phyloP scores from a whole-genome alignment of 1,284 basidiomycete species.

The Austroboletus niveus region DNA sequence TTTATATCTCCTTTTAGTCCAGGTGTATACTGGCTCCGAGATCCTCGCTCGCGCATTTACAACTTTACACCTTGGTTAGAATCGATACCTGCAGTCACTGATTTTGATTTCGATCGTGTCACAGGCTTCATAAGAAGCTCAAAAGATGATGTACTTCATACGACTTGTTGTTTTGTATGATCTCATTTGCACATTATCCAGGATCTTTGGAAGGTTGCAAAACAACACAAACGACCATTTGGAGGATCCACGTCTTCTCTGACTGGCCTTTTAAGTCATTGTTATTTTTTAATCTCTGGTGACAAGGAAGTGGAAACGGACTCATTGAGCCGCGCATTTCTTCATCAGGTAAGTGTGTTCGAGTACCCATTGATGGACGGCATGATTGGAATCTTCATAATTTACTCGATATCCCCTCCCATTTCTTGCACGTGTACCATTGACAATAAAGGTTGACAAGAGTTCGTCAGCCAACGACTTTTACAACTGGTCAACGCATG shows the following conservation, averaged over 20 bases:
- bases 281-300: conserved; percentile 81
- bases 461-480: conserved; percentile 51
- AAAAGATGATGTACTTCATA: conserved; percentile 60
- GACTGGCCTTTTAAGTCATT: conserved; percentile 80
- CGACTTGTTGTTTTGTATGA: background rate
- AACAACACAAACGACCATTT: conserved; percentile 59
- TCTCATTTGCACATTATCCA: conserved; percentile 24
- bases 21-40: conserved; percentile 89
- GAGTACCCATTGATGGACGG: background rate
- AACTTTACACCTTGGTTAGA: conserved; percentile 79
- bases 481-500: conserved; percentile 80
- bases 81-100: conserved; percentile 73
- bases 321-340: conserved; percentile 58
- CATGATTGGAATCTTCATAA: background rate
- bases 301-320: conserved; percentile 62
- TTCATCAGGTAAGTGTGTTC: conserved; percentile 50
- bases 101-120: conserved; percentile 88
- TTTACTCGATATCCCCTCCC: background rate
- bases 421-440: background rate
- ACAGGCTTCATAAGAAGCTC: conserved; percentile 81
- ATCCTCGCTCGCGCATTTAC: conserved; percentile 84
- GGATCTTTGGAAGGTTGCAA: conserved; percentile 68
- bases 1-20: conserved; percentile 48
- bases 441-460: conserved; percentile 5
- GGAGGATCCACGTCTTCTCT: conserved; percentile 93